Base-by-base conservation (phyloP, 2,329 filamentous ascomycete species). In the Rhexocercosporidium sp. region DNA sequence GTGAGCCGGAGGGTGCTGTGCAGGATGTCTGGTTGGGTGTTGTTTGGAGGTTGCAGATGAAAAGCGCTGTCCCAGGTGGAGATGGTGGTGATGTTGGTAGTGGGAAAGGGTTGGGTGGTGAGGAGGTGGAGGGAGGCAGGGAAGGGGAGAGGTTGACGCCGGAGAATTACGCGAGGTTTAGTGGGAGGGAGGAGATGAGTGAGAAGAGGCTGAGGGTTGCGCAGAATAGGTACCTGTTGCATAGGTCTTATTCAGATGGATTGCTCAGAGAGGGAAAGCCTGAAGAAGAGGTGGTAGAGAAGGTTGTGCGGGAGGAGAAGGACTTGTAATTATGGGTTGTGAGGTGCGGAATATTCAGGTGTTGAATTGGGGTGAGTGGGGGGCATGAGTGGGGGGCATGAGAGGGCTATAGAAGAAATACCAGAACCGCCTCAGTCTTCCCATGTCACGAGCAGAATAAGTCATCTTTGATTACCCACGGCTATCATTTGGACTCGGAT, bases 151-250 rank as follows among this genome's bases (percentile, higher is more conserved):
- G 18, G 16, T 62, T 71, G 54, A 72, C 65, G 7, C 57, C 64
- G 11, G 56, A 59, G 11, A 73, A 70, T 66, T 71, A 72, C 51
- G 72, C 68, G n/a, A 53, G 56, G 22, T 53, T 72, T n/a, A 74
- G 70, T 68, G 64, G 68, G 44, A 66, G 29, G 47, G 66, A 62
- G 34, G 70, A 73, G 1, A 71, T 74, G 65, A 66, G 63, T 4
- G 68, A 72, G 60, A 69, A 53, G 25, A 54, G 62, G 53, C 59
- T 74, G 51, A 67, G 67, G 62, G 69, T 65, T 16, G 68, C 62
- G n/a, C 72, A 74, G 66, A 70, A 71, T 67, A 65, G 71, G 54
- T 73, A 68, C 49, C 64, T 73, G 59, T 37, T 74, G 64, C 64
- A 72, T 64, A 67, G 66, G 44, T 34, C 41, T 22, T 71, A 67